Conservation (phyloP, 768 basidiomycete genomes). For the Termitomyces heimii region DNA sequence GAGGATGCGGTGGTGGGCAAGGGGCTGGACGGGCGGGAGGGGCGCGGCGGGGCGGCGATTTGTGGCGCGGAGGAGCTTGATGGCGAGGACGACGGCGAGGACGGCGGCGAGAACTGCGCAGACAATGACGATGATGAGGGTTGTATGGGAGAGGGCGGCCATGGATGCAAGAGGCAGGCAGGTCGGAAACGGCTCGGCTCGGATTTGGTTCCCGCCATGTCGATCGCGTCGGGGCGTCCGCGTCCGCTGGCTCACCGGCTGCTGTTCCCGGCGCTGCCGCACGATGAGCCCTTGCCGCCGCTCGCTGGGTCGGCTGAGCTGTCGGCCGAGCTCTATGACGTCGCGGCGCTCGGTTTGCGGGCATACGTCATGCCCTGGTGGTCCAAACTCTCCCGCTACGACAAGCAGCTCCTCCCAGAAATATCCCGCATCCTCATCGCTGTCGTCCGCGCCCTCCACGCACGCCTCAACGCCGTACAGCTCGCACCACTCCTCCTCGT, state of each 20-base stretch:
- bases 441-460: conserved; percentile 57
- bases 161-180: conserved; percentile 5
- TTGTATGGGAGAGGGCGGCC: conserved; percentile 26
- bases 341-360: conserved; percentile 73
- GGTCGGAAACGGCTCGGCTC: conserved; percentile 2
- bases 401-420: conserved; percentile 76
- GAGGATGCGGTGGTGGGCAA: conserved; percentile 53
- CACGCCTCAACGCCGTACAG: conserved; percentile 47
- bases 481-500: conserved; percentile 54
- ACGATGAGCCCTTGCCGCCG: conserved; percentile 39
- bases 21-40: conserved; percentile 59
- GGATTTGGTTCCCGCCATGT: conserved; percentile 6
- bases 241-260: conserved; percentile 46
- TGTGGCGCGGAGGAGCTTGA: conserved; percentile 28
- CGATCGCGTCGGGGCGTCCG: conserved; percentile 23
- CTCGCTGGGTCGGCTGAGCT: conserved; percentile 46
- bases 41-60: conserved; percentile 30
- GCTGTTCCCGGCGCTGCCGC: conserved; percentile 50
- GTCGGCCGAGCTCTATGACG: conserved; percentile 66
- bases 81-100: conserved; percentile 29
- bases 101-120: conserved; percentile 35
- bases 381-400: conserved; percentile 76
- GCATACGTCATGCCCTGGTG: conserved; percentile 85
- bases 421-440: conserved; percentile 53
- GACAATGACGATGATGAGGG: conserved; percentile 46